Evolutionary conservation across 352 stramenopile genomes (phyloP), one percentile per base, ranked within the genome.

Genomic region (Phytopythium boreale): DNA sequence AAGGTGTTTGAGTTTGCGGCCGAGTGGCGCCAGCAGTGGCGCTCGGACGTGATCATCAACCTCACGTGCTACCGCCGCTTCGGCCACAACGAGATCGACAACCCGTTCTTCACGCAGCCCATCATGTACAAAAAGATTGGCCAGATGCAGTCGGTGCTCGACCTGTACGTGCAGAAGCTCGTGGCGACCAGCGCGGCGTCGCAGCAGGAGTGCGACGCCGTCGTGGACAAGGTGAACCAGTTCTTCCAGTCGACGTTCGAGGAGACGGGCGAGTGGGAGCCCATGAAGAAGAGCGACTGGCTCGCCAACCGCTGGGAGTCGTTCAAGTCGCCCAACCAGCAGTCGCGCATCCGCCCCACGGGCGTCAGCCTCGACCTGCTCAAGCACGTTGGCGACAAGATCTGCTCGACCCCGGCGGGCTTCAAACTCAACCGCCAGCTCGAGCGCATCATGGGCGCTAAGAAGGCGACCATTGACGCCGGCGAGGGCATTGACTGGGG

Each of bases 1-100:
- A 88, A 89, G 67, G 82, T 90, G 55, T 96, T 99, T 65, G 92
- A 99, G 75, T 80, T 93, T 31, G 87, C 87, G 29, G 82, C 82
- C 7, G 84, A 96, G 74, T 91, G 80, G 80, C 80, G 82, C 52
- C 80, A 89, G 59, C 75, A 84, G 66, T 90, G 79, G 79, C 76
- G 77, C 51, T 82, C 81, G 39, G 97, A 99, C 82, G 95, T 98
- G 65, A 98, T 99, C 67, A 96, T 99, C 72, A 97, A 99, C 82
- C 82, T 99, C 71, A 93, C 98, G 61, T 98, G 97, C 74, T 99
- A 99, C 82, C 92, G 97, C 69, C 84, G 93, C 24, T 97, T 98
- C 72, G 97, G 97, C 7, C 97, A 99, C 84, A 99, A 99, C 79
- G 97, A 99, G 81, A 87, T 99, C 55, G 97, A 99, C 81, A 97